These are phyloP conservation scores for Diplodia sapinea DNA, from an alignment of 2,329 filamentous ascomycete genomes.

Conservation along the genomic window DNA sequence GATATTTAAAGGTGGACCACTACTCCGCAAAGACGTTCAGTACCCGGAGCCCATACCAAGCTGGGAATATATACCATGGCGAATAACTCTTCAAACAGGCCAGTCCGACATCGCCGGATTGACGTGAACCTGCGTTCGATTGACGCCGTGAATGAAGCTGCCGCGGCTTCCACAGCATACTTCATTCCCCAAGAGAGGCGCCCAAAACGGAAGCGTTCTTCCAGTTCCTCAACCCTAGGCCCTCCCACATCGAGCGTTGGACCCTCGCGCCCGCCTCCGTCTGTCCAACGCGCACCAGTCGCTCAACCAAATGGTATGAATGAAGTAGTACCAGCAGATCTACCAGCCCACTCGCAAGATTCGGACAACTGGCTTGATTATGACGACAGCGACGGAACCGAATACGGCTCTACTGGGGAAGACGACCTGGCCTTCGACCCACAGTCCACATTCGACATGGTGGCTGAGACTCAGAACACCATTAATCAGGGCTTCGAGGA, in stretches of 20 bases:
- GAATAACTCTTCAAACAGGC: not conserved
- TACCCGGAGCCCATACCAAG: not conserved
- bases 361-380: not conserved
- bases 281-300: not conserved
- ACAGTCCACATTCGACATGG: not conserved
- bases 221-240: not conserved
- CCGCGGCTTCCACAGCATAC: not conserved
- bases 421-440: not conserved
- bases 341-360: not conserved
- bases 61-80: not conserved
- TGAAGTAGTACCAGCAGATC: not conserved
- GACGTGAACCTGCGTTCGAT: not conserved
- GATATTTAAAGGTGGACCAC: not conserved
- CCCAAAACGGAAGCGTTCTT: not conserved
- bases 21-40: not conserved
- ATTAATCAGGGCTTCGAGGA: not conserved
- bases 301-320: not conserved
- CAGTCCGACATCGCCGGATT: constrained; percentile 1
- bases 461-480: not conserved
- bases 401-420: not conserved
- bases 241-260: not conserved
- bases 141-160: not conserved
- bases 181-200: not conserved
- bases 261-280: not conserved
- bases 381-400: not conserved